Conservation (phyloP, 2,329 filamentous ascomycete genomes). For the Aspergillus awamori region DNA sequence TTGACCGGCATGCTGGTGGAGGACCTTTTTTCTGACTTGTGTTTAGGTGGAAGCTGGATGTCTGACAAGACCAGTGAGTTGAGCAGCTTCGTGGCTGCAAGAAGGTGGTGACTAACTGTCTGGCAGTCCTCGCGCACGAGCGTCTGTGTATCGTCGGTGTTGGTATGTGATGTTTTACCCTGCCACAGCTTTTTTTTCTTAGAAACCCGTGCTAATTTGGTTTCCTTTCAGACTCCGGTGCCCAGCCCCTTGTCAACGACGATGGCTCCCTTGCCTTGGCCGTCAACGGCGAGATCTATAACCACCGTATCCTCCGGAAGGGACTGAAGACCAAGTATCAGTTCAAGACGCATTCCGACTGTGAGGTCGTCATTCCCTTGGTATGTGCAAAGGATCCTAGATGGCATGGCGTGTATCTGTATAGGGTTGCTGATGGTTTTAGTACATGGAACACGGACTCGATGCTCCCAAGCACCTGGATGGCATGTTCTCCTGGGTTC, state of each 20-base stretch:
- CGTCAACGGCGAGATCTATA: constrained; percentile 99
- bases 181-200: constrained; percentile 9
- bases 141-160: constrained; percentile 97
- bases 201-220: constrained; percentile 15
- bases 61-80: constrained; percentile 85
- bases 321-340: constrained; percentile 79
- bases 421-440: constrained; percentile 22
- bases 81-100: background rate
- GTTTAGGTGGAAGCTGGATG: constrained; percentile 79
- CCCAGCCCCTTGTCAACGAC: constrained; percentile 91
- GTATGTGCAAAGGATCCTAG: constrained; percentile 55
- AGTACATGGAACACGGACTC: constrained; percentile 91
- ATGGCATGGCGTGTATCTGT: background rate
- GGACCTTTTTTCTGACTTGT: constrained; percentile 24
- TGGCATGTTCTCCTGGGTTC: constrained; percentile 99
- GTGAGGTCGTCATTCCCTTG: constrained; percentile 97
- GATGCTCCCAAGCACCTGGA: constrained; percentile 93
- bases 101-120: constrained; percentile 24
- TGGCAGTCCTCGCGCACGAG: constrained; percentile 88
- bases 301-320: constrained; percentile 94
- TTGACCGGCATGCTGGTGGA: constrained; percentile 11
- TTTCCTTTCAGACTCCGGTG: constrained; percentile 73
- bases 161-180: constrained; percentile 58
- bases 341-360: constrained; percentile 99
- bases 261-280: constrained; percentile 86